Evolutionary conservation across 1,139 yeast species (phyloP).

Genomic region (Blastobotrys raffinosifermentans): DNA sequence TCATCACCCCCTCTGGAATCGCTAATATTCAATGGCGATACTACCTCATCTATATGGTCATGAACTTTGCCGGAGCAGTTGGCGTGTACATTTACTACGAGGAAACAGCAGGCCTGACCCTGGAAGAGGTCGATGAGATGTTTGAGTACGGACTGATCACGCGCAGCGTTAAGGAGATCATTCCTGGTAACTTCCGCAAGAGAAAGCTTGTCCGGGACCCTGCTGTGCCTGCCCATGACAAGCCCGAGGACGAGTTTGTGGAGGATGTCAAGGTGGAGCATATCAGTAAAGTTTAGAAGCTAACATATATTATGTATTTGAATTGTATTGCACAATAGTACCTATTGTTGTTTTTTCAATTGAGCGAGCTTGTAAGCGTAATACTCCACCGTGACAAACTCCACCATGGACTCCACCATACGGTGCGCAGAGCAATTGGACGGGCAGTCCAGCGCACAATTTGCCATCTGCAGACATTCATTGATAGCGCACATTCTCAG

Average conservation of each 20-base stretch:
- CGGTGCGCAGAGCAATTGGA: neutral
- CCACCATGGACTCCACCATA: no score
- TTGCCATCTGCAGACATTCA: slow-evolving; percentile 1
- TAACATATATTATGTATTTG: no score
- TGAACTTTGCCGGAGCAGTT: slow-evolving; percentile 31
- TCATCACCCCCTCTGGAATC: slow-evolving; percentile 48
- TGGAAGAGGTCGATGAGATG: slow-evolving; percentile 51
- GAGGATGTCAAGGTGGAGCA: no score
- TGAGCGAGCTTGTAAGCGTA: slow-evolving; percentile 5
- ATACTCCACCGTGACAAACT: slow-evolving; percentile 7
- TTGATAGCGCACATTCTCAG: slow-evolving; percentile 1
- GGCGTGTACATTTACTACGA: slow-evolving; percentile 47
- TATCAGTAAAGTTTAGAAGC: no score
- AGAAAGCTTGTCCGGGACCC: no score
- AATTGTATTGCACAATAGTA: no score
- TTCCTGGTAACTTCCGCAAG: no score
- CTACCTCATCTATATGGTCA: slow-evolving; percentile 37
- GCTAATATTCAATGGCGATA: slow-evolving; percentile 40
- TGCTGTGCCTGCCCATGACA: no score
- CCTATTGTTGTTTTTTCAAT: no score
- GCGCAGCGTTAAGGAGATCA: no score
- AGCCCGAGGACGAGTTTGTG: no score
- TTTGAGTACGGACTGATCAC: no score
- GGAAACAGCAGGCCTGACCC: slow-evolving; percentile 48
- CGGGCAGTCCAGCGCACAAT: neutral